phyloP scores from a whole-genome alignment of 2,329 filamentous ascomycete genomes.

The Apiospora marii region DNA sequence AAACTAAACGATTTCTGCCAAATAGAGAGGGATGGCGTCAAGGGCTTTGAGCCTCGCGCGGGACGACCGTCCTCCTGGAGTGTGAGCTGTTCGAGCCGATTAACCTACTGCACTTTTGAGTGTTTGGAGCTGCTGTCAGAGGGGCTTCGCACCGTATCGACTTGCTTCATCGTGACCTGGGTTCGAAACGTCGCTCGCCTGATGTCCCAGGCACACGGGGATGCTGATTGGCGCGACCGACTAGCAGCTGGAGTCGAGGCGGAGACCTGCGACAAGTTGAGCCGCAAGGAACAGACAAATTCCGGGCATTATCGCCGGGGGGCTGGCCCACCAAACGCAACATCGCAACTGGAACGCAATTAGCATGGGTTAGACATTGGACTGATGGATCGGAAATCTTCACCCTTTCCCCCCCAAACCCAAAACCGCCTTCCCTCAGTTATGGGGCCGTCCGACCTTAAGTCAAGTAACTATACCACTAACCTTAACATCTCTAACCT shows the following conservation, averaged over 20 bases:
- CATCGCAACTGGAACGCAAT: conserved; percentile 17
- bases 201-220: conserved; percentile 34
- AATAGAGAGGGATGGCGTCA: no score
- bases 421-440: background rate
- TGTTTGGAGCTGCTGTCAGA: conserved; percentile 20
- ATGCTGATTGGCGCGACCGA: conserved; percentile 35
- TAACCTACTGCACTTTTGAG: conserved; percentile 6
- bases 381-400: conserved; percentile 23
- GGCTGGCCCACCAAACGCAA: conserved; percentile 34
- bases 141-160: conserved; percentile 42
- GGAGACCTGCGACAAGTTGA: conserved; percentile 44
- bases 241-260: conserved; percentile 19
- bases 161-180: conserved; percentile 48
- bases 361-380: conserved; percentile 9
- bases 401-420: conserved; percentile 28
- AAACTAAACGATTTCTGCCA: conserved; percentile 7
- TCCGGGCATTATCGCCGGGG: conserved; percentile 38
- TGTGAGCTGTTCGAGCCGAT: conserved; percentile 9
- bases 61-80: conserved; percentile 8
- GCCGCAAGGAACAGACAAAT: conserved; percentile 39
- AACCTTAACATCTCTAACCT: conserved; percentile 16
- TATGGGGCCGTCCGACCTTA: background rate
- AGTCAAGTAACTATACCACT: conserved; percentile 7
- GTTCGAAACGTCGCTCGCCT: conserved; percentile 49
- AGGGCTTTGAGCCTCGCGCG: background rate